Conservation (phyloP, 768 basidiomycete species). For the Xerocomus spinulosus region DNA sequence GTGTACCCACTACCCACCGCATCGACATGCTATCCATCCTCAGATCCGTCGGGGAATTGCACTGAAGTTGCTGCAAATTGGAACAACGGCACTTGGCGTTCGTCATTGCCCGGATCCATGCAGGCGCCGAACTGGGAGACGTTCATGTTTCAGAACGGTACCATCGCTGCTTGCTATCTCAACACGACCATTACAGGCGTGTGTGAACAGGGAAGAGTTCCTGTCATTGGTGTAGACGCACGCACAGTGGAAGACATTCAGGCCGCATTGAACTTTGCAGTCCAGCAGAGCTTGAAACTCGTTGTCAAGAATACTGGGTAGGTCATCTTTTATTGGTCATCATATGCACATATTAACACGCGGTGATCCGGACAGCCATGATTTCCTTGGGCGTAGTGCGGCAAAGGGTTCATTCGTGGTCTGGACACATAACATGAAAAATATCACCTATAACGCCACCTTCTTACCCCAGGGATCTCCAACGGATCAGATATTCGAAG, state of each 20-base stretch:
- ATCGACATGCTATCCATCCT: slow-evolving; percentile 17
- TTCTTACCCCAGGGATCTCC: slow-evolving; percentile 34
- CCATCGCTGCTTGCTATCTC: slow-evolving; percentile 34
- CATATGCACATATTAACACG: background rate
- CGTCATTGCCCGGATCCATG: slow-evolving; percentile 39
- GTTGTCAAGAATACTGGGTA: slow-evolving; percentile 29
- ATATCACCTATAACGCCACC: slow-evolving; percentile 30
- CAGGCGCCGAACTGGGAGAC: slow-evolving; percentile 33
- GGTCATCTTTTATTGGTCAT: background rate
- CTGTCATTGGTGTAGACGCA: slow-evolving; percentile 24
- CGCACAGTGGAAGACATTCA: slow-evolving; percentile 23
- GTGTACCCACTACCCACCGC: slow-evolving; percentile 12
- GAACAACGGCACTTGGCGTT: slow-evolving; percentile 37
- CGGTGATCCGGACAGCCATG: slow-evolving; percentile 27
- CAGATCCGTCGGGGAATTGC: slow-evolving; percentile 36
- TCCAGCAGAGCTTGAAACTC: slow-evolving; percentile 18
- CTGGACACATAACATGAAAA: slow-evolving; percentile 42
- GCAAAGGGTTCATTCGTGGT: slow-evolving; percentile 37
- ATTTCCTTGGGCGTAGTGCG: slow-evolving; percentile 39
- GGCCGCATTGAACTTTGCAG: slow-evolving; percentile 22
- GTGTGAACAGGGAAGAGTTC: slow-evolving; percentile 25
- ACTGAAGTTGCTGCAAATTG: slow-evolving; percentile 26
- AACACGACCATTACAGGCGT: slow-evolving; percentile 28
- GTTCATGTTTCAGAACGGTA: slow-evolving; percentile 39
- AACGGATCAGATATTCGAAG: slow-evolving; percentile 15